A percentile compares a stretch with the other conserved stretches of the same genome.
Evolutionary conservation across 2,329 filamentous ascomycete species (phyloP).

Genomic region (Pseudogymnoascus sp.): DNA sequence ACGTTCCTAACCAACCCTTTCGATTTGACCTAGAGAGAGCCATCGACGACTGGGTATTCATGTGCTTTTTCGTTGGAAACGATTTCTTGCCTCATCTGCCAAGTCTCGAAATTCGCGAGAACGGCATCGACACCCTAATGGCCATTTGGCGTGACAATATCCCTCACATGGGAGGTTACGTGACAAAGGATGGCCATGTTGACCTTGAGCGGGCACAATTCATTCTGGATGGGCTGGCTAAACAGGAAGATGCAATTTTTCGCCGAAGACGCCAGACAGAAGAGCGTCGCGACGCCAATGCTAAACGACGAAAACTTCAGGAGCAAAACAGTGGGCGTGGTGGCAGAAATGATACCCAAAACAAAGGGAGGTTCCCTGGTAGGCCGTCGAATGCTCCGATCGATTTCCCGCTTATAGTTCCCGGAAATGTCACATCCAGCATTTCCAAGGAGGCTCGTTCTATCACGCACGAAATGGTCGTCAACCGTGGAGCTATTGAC

Average conservation of each 20-base stretch:
- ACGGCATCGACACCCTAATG: slow-evolving; percentile 91
- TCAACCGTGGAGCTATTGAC: slow-evolving; percentile 59
- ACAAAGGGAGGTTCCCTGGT: slow-evolving; percentile 18
- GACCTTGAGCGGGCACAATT: slow-evolving; percentile 78
- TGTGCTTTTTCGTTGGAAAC: slow-evolving; percentile 98
- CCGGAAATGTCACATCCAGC: slow-evolving; percentile 38
- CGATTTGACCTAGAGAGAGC: slow-evolving; percentile 88
- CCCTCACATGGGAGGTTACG: slow-evolving; percentile 84
- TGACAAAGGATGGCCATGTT: slow-evolving; percentile 91
- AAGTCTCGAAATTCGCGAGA: slow-evolving; percentile 94
- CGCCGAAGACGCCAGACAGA: slow-evolving; percentile 77
- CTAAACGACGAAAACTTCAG: slow-evolving; percentile 69
- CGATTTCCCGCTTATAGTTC: slow-evolving; percentile 49
- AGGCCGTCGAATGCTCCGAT: slow-evolving; percentile 29
- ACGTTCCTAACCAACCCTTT: slow-evolving; percentile 75
- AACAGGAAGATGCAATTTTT: slow-evolving; percentile 92
- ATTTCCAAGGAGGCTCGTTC: slow-evolving; percentile 48
- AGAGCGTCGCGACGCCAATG: slow-evolving; percentile 70
- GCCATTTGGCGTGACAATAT: slow-evolving; percentile 96
- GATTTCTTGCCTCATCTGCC: slow-evolving; percentile 96
- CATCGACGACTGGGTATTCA: slow-evolving; percentile 96
- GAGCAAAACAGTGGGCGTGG: slow-evolving; percentile 37
- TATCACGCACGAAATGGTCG: slow-evolving; percentile 80
- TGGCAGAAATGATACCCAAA: slow-evolving; percentile 22
- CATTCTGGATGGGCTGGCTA: slow-evolving; percentile 80